Evolutionary conservation across 2,329 filamentous ascomycete genomes (phyloP), one percentile per base, ranked within the genome.

Genomic region (Clonostachys rhizophaga): DNA sequence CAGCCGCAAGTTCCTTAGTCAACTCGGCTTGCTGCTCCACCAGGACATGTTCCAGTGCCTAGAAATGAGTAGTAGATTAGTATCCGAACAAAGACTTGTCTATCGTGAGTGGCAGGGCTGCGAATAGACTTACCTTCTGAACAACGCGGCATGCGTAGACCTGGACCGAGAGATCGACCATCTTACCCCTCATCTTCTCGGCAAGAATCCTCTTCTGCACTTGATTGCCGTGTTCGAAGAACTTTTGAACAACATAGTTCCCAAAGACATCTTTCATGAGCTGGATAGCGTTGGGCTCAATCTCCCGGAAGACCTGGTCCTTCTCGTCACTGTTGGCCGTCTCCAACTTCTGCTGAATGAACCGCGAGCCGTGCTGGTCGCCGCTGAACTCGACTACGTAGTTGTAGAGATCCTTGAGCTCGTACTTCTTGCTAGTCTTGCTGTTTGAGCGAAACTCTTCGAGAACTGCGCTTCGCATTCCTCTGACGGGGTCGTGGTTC

Each of bases 171-270:
- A 99, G 70, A 34, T 84, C 79, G 42, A 88, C 71, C 12, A 97
- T 83, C 59, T 91, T 88, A 7, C 87, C 87, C 63, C 86, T 89
- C 91, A 97, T 96, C 64, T 88, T 84, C 52, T 84, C 83, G 1
- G 90, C 91, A 40, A 99, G 69, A 3, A 87, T 78, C 65, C 86
- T 91, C 72, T 99, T 99, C 70, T 99, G 94, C 1, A 85, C 79
- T 66, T 96, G 91, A 55, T 90, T 95, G 37, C 94, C 92, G 63
- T 97, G 90, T 63, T 97, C 92, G 52, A 97, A 96, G 62, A 97
- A 85, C 64, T 96, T 97, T 61, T 99, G 94, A 37, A 97, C 91
- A 35, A 99, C 94, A 61, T 97, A 99, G 65, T 99, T 99, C 46
- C 94, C 94, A 61, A 96, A 99, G 0, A 97, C 86, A 63, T 97